Evolutionary conservation across 2,329 filamentous ascomycete species (phyloP), one percentile per base, ranked within the genome.

Genomic region (Trichoderma lentiforme): DNA sequence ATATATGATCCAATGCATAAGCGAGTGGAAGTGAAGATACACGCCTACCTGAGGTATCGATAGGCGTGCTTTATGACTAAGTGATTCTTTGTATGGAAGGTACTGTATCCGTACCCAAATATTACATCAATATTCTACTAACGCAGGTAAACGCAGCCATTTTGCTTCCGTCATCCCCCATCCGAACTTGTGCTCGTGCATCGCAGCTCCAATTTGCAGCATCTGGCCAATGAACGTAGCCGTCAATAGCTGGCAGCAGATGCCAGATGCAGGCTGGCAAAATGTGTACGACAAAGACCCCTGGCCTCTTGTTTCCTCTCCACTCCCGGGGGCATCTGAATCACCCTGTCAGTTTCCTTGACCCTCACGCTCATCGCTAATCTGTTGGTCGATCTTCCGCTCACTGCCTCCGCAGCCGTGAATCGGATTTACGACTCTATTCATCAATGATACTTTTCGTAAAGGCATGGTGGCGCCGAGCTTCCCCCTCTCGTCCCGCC

Each of bases 381-480:
- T 69, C 66, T 26, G 66, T 34, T 61, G 66, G 66, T 61, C n/a
- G 66, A 69, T 69, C 66, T 69, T 24, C 34, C 53, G 57, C 57
- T 60, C 18, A 30, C 34, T 30, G 26, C 34, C 15, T 34, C 53
- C 24, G 63, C 47, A 56, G 63, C 30, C 32, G 63, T 36, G 32
- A 36, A 39, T 39, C 32, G 64, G 28, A 57, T 4, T 30, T 21
- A 21, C 57, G 11, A 60, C 7, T 9, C 18, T 12, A 18, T 14
- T 8, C 15, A 34, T 32, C 28, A 34, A 39, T 26, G 26, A 60
- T 47, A 26, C 32, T 69, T 69, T 69, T 21, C 36, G 39, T 34
- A 60, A 28, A 69, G 66, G 66, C 66, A 69, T 69, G 66, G 56
- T 69, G 56, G 66, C 66, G 66, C 56, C 66, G 56, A 61, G 56